Percentiles rank a stretch among this genome's conserved stretches.
phyloP scores from a whole-genome alignment of 73 alveolate genomes.

The Uronychia binucleata region DNA sequence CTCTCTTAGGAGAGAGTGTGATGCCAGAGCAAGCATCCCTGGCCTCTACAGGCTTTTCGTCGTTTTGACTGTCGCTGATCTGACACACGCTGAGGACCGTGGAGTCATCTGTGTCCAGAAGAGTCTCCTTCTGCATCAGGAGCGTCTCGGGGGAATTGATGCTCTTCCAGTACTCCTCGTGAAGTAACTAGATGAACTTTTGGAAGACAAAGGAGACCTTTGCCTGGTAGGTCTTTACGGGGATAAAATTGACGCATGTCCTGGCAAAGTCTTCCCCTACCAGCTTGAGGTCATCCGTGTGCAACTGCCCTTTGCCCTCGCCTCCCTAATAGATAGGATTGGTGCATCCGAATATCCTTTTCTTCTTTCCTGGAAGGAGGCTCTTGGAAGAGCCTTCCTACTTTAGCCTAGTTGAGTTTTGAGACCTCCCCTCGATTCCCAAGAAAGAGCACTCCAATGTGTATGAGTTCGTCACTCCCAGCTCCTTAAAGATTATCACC shows the following conservation, averaged over 20 bases:
- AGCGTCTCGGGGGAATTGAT: neutral
- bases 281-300: neutral
- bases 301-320: neutral
- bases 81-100: neutral
- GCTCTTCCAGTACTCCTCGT: neutral
- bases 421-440: slow-evolving; percentile 54
- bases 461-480: slow-evolving; percentile 37
- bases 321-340: no score
- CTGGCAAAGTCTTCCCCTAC: neutral
- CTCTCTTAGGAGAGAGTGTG: no score
- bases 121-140: neutral
- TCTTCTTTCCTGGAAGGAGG: slow-evolving; percentile 51
- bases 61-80: neutral
- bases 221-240: neutral
- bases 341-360: slow-evolving; percentile 14
- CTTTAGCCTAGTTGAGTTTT: no score
- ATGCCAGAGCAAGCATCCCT: neutral
- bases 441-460: slow-evolving; percentile 61
- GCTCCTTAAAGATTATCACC: slow-evolving; percentile 54
- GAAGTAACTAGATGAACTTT: neutral
- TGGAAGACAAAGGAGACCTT: neutral
- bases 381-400: no score
- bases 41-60: neutral
- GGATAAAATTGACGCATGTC: neutral
- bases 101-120: neutral